phyloP scores from a whole-genome alignment of 2,329 filamentous ascomycete genomes.

The Fragosphaeria purpurea region DNA sequence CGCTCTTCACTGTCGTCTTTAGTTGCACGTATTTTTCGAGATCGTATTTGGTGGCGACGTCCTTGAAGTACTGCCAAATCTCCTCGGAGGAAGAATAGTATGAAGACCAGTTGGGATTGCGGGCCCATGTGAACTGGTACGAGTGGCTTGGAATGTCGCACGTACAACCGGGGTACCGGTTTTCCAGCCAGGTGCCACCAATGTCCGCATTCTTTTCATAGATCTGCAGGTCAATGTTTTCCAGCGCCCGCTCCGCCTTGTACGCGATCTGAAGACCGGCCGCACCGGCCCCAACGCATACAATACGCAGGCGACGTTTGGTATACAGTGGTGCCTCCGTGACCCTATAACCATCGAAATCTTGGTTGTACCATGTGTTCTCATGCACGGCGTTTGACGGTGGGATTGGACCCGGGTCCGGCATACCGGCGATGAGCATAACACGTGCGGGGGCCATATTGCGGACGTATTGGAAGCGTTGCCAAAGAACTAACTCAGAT shows the following conservation, averaged over 20 bases:
- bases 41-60: slow-evolving; percentile 20
- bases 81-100: slow-evolving; percentile 18
- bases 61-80: slow-evolving; percentile 22
- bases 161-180: slow-evolving; percentile 46
- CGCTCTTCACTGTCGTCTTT: slow-evolving; percentile 11
- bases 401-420: no score
- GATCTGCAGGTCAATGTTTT: slow-evolving; percentile 46
- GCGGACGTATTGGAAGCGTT: no score
- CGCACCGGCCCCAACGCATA: slow-evolving; percentile 20
- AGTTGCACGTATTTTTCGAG: slow-evolving; percentile 33
- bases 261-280: slow-evolving; percentile 6
- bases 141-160: slow-evolving; percentile 50
- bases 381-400: not conserved
- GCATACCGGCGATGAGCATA: no score
- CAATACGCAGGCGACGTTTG: slow-evolving; percentile 12
- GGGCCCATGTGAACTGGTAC: slow-evolving; percentile 52
- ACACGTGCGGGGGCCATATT: no score
- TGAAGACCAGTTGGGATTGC: slow-evolving; percentile 23
- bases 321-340: not conserved
- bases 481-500: no score
- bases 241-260: slow-evolving; percentile 5
- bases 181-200: slow-evolving; percentile 30
- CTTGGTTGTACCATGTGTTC: slow-evolving; percentile 5
- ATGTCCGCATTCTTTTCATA: slow-evolving; percentile 59
- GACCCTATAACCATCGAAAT: slow-evolving; percentile 1